phyloP scores from a whole-genome alignment of 2,329 filamentous ascomycete genomes.

The Neopestalotiopsis sp. region DNA sequence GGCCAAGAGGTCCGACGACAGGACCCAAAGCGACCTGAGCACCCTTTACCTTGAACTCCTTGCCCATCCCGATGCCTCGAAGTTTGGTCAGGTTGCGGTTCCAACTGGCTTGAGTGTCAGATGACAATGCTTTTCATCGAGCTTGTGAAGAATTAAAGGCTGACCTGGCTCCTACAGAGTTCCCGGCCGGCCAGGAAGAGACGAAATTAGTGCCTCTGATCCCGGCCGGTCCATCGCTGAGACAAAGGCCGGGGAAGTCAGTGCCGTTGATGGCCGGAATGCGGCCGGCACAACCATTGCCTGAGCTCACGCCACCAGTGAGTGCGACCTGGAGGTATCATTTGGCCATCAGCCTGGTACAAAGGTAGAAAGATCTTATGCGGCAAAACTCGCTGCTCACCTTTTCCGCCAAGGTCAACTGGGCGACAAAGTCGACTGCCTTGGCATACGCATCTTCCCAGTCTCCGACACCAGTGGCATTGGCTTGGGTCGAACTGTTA shows the following conservation, averaged over 20 bases:
- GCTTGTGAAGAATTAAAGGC: not conserved
- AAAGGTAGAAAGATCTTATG: not conserved
- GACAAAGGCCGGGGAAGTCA: conserved; percentile 47
- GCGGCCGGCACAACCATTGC: conserved; percentile 47
- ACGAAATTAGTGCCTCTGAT: conserved; percentile 44
- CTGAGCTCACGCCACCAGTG: conserved; percentile 1
- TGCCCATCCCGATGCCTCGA: conserved; percentile 75
- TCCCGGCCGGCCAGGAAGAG: conserved; percentile 54
- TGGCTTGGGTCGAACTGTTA: not conserved
- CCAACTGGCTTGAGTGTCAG: conserved; percentile 53
- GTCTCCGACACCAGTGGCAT: conserved; percentile 2
- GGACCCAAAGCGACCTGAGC: conserved; percentile 81
- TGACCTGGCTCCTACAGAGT: conserved; percentile 61
- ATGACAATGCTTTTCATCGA: not conserved
- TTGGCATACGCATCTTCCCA: conserved; percentile 17
- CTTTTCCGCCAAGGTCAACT: conserved; percentile 18
- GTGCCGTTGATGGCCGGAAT: conserved; percentile 44
- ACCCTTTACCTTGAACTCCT: conserved; percentile 78
- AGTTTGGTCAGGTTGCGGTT: conserved; percentile 72
- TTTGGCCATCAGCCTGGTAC: not conserved
- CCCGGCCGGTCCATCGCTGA: conserved; percentile 41
- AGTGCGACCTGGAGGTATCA: not conserved
- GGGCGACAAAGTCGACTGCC: conserved; percentile 8
- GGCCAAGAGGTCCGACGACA: conserved; percentile 70
- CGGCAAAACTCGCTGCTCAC: not conserved